A percentile compares a stretch with the other conserved stretches of the same genome.
Evolutionary conservation across 805 yeast species (phyloP).

Genomic region (Wickerhamiella azymoides): DNA sequence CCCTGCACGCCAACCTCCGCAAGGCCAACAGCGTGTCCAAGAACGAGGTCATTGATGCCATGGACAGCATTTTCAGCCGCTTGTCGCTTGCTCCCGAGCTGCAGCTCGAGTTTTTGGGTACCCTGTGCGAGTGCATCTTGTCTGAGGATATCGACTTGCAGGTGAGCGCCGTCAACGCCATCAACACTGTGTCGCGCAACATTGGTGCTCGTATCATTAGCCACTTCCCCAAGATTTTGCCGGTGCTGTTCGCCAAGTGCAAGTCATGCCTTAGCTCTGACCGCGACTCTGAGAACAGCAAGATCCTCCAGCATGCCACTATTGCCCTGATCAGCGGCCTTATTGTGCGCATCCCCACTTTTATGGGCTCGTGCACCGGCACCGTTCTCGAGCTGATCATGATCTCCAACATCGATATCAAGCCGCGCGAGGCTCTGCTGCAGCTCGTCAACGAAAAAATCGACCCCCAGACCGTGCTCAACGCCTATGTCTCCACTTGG

Average conservation of each 20-base stretch:
- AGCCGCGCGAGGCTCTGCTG: slow-evolving; percentile 38
- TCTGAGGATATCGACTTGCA: slow-evolving; percentile 45
- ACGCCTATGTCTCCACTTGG: slow-evolving; percentile 55
- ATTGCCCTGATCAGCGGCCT: slow-evolving; percentile 59
- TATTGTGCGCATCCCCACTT: slow-evolving; percentile 73
- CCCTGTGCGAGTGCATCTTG: slow-evolving; percentile 42
- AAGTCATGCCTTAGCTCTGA: slow-evolving; percentile 25
- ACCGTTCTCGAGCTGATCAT: slow-evolving; percentile 44
- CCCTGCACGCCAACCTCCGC: slow-evolving; percentile 31
- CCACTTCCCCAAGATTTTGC: slow-evolving; percentile 69
- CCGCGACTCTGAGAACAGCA: slow-evolving; percentile 17
- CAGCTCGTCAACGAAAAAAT: slow-evolving; percentile 50
- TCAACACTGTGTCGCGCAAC: slow-evolving; percentile 53
- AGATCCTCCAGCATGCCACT: slow-evolving; percentile 52
- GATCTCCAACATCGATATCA: slow-evolving; percentile 34
- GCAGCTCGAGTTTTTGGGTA: slow-evolving; percentile 36
- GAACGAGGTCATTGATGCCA: slow-evolving; percentile 13
- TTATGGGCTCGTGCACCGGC: slow-evolving; percentile 54
- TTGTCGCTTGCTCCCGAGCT: slow-evolving; percentile 28
- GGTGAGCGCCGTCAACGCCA: slow-evolving; percentile 59
- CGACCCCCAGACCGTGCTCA: slow-evolving; percentile 50
- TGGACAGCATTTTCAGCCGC: slow-evolving; percentile 46
- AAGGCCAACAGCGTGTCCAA: slow-evolving; percentile 18
- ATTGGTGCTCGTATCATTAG: slow-evolving; percentile 82
- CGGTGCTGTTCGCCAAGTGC: slow-evolving; percentile 54